These are phyloP conservation scores for Exserohilum rostratum DNA, from an alignment of 2,329 filamentous ascomycete genomes.

Conservation along the genomic window DNA sequence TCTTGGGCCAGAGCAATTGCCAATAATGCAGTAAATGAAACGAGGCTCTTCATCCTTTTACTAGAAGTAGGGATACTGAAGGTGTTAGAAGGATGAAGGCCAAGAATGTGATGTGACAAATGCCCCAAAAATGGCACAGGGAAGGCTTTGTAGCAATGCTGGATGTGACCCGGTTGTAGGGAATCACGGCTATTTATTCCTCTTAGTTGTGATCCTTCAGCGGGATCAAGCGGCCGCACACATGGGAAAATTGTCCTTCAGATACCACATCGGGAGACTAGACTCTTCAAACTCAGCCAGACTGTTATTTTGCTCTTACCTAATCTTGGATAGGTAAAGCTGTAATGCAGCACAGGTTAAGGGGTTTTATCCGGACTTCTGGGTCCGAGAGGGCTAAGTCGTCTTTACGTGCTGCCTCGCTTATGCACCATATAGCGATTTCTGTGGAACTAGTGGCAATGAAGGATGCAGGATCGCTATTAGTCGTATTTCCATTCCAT, in stretches of 20 bases:
- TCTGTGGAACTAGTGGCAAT: too few relatives aligned
- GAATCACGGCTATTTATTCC: not conserved
- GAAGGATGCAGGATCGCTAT: too few relatives aligned
- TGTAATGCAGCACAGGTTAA: not conserved
- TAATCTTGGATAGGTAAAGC: not conserved
- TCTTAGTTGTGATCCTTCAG: not conserved
- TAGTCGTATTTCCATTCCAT: too few relatives aligned
- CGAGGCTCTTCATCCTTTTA: not conserved
- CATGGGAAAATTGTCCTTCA: not conserved
- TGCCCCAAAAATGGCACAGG: not conserved
- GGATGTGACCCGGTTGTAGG: not conserved
- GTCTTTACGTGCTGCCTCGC: not conserved
- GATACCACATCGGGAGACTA: not conserved
- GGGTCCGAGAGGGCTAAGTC: too few relatives aligned
- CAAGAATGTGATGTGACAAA: not conserved
- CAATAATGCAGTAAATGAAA: constrained; percentile 2
- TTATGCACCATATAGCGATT: too few relatives aligned
- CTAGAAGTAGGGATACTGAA: not conserved
- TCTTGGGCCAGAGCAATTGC: constrained; percentile 1
- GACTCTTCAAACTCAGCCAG: too few relatives aligned
- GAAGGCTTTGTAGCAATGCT: too few relatives aligned
- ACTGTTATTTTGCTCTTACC: not conserved
- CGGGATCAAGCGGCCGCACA: not conserved
- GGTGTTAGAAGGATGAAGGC: not conserved
- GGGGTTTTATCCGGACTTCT: not conserved